These are phyloP conservation scores for California macrophylla DNA, from an alignment of 441 rosid species.

Conservation along the genomic window DNA sequence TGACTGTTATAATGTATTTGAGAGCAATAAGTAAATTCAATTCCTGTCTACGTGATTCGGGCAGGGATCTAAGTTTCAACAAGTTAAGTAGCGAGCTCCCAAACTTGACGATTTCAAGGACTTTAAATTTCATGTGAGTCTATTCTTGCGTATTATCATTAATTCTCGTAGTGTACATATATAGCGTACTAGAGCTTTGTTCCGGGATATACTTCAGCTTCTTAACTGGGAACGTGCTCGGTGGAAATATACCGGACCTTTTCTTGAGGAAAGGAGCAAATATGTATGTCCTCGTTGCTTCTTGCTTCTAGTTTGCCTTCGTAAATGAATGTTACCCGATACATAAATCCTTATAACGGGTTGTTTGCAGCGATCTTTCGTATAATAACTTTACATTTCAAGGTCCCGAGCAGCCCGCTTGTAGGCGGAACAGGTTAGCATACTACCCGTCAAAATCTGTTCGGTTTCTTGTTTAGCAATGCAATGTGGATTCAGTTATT, in stretches of 20 bases:
- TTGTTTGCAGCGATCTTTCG: conserved; percentile 67
- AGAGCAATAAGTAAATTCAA: not conserved
- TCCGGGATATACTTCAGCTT: conserved; percentile 34
- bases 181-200: conserved; percentile 10
- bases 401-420: conserved; percentile 46
- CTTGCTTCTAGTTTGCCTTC: not conserved
- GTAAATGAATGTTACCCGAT: not conserved
- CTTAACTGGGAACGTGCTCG: conserved; percentile 50
- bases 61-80: conserved; percentile 85
- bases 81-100: conserved; percentile 53
- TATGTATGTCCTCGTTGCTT: conserved; percentile 41
- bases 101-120: conserved; percentile 23
- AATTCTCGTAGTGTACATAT: not conserved
- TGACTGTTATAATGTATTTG: not conserved
- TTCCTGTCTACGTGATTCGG: conserved; percentile 10
- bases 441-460: not conserved
- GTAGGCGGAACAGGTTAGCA: conserved; percentile 52
- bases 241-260: conserved; percentile 54
- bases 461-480: not conserved
- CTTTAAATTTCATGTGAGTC: conserved; percentile 46
- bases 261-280: conserved; percentile 53
- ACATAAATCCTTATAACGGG: conserved; percentile 12
- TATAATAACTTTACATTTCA: conserved; percentile 67
- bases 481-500: not conserved
- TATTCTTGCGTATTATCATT: not conserved